phyloP scores from a whole-genome alignment of 148 eudicot genomes.

The Arctostaphylos glauca region DNA sequence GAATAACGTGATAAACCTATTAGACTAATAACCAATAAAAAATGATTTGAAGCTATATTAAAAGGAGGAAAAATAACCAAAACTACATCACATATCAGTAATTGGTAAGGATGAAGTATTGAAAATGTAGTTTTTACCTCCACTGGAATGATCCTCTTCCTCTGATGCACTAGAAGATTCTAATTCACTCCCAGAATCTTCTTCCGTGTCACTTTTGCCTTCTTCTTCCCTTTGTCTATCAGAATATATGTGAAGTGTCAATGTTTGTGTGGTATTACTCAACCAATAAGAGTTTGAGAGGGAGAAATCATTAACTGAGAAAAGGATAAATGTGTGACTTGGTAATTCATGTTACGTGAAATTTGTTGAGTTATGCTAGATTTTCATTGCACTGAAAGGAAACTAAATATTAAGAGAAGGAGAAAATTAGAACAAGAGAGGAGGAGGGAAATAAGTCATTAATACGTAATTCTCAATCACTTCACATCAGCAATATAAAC shows the following conservation, averaged over 20 bases:
- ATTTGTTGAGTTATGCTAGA: background rate
- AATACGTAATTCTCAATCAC: background rate
- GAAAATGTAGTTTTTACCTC: constrained; percentile 2
- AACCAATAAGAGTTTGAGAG: background rate
- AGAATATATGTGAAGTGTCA: background rate
- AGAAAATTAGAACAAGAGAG: constrained; percentile 2
- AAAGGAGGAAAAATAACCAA: background rate
- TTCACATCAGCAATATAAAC: background rate
- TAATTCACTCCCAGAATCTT: background rate
- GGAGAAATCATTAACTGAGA: background rate
- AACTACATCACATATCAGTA: background rate
- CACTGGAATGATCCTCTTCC: constrained; percentile 2
- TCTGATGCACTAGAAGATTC: background rate
- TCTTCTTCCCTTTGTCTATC: constrained; percentile 9
- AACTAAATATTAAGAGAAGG: background rate
- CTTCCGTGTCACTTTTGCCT: constrained; percentile 2
- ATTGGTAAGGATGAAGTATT: background rate
- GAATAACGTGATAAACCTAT: background rate
- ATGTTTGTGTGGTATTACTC: background rate
- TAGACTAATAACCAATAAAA: background rate
- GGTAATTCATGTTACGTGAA: background rate
- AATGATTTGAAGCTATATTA: background rate
- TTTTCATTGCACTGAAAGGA: background rate
- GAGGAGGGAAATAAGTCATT: background rate
- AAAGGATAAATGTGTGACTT: background rate